Evolutionary conservation across 2,329 filamentous ascomycete species (phyloP).

Genomic region (Fusarium incarnatum): DNA sequence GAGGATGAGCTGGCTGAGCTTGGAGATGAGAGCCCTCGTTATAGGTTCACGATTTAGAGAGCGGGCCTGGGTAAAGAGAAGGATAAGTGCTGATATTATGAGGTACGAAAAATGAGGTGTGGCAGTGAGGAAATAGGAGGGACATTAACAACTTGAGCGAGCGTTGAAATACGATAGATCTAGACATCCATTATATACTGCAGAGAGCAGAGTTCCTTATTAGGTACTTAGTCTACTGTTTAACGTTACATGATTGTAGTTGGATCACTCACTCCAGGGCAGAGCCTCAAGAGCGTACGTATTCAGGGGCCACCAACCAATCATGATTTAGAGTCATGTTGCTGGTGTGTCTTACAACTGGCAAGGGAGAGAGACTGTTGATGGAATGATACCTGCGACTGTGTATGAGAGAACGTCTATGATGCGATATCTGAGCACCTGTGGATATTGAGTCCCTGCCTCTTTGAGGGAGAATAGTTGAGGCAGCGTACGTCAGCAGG

Average conservation of each 20-base stretch:
- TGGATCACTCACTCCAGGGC: not conserved
- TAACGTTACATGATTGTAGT: not conserved
- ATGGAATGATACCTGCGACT: not conserved
- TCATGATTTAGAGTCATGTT: not conserved
- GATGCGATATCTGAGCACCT: not conserved
- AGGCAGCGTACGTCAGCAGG: slow-evolving; percentile 11
- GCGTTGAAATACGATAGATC: not conserved
- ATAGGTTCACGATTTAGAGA: slow-evolving; percentile 57
- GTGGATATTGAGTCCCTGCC: not conserved
- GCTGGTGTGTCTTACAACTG: not conserved
- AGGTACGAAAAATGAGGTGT: not conserved
- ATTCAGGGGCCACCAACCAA: not conserved
- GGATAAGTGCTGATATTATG: not conserved
- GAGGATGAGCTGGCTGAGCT: slow-evolving; percentile 63
- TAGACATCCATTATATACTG: not conserved
- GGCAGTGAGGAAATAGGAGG: not conserved
- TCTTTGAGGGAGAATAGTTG: not conserved
- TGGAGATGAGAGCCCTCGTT: slow-evolving; percentile 65
- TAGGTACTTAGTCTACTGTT: not conserved
- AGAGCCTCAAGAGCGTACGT: slow-evolving; percentile 1
- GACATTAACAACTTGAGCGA: not conserved
- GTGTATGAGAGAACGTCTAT: not conserved
- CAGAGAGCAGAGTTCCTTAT: not conserved
- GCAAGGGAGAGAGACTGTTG: not conserved
- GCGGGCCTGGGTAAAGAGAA: not conserved